Conservation (phyloP, 2,329 filamentous ascomycete genomes). For the Paraphaeosphaeria minitans region DNA sequence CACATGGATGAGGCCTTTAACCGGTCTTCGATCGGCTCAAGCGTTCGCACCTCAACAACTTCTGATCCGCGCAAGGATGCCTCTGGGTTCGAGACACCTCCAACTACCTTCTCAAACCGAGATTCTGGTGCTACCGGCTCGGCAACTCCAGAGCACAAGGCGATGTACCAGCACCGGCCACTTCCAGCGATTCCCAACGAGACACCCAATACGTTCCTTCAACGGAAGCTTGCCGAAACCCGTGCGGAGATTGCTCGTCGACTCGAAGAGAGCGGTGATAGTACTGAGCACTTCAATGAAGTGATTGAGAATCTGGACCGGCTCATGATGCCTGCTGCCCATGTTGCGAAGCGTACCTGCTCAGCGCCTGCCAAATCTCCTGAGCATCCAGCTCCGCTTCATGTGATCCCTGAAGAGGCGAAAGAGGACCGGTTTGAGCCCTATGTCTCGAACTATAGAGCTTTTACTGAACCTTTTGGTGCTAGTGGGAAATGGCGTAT, state of each 20-base stretch:
- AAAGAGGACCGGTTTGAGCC: constrained; percentile 41
- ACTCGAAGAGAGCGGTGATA: constrained; percentile 52
- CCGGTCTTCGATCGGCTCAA: constrained; percentile 63
- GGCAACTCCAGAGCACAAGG: constrained; percentile 32
- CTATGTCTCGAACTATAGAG: constrained; percentile 42
- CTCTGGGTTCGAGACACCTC: constrained; percentile 57
- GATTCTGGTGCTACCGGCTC: constrained; percentile 40
- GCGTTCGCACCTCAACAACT: constrained; percentile 52
- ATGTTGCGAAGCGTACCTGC: constrained; percentile 48
- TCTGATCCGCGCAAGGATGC: constrained; percentile 42
- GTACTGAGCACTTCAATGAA: constrained; percentile 60
- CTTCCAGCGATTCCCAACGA: constrained; percentile 53
- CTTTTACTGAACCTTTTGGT: constrained; percentile 51
- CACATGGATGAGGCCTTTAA: constrained; percentile 94
- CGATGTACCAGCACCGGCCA: constrained; percentile 47
- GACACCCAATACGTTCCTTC: constrained; percentile 58
- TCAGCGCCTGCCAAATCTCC: constrained; percentile 51
- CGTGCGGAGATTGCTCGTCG: constrained; percentile 62
- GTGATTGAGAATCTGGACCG: constrained; percentile 66
- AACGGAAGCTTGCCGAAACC: constrained; percentile 63
- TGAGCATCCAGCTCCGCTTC: constrained; percentile 46
- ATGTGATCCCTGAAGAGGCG: constrained; percentile 59
- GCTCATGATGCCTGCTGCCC: constrained; percentile 55
- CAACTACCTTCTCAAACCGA: constrained; percentile 54
- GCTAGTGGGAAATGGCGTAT: constrained; percentile 28